Evolutionary conservation across 75 land plant species (phyloP), one percentile per base, ranked within the genome.

Genomic region (Cryptomeria japonica): DNA sequence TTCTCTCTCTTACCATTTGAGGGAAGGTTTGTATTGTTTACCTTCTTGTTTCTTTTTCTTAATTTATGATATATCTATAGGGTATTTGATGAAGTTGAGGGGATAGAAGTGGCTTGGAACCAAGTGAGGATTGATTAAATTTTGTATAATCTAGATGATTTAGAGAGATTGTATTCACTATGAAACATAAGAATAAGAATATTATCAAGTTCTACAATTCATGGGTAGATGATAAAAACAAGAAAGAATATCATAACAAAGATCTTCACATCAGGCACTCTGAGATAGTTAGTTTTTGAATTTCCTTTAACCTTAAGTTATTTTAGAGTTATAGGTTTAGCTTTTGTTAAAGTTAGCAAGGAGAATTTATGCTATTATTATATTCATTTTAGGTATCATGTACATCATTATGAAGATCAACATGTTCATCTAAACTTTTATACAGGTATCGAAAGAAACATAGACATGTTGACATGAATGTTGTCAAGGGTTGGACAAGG

Each of bases 91-190:
- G 91, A 94, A 80, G 87, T 94, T 31, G 95, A 94, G 56, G 95
- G 95, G 18, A 91, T 94, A n/a, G 95, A 94, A 85, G 94, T 94
- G 31, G 95, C 95, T 14, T 94, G 95, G 95, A 94, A 94, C 80
- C 95, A 92, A 84, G 92, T 94, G 85, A 84, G 85, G 55, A 91
- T 94, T 32, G 94, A 91, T 84, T 94, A 94, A 42, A 86, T 94
- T 22, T 44, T 94, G 38, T 88, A 84, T 85, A 93, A 89, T 72
- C 90, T 92, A 16, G 91, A 84, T 51, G 92, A 92, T 39, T 77
- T 94, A 73, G 92, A 92, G 91, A 90, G 95, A 38, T 88, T 94
- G 87, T 94, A 92, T 80, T 94, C 95, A 84, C 89, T n/a, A 42
- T 94, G 87, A 93, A 89, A 32, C 94, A n/a, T n/a, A n/a, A n/a